These are phyloP conservation scores for Phyllosticta paracitricarpa DNA, from an alignment of 2,329 filamentous ascomycete genomes.

Conservation along the genomic window DNA sequence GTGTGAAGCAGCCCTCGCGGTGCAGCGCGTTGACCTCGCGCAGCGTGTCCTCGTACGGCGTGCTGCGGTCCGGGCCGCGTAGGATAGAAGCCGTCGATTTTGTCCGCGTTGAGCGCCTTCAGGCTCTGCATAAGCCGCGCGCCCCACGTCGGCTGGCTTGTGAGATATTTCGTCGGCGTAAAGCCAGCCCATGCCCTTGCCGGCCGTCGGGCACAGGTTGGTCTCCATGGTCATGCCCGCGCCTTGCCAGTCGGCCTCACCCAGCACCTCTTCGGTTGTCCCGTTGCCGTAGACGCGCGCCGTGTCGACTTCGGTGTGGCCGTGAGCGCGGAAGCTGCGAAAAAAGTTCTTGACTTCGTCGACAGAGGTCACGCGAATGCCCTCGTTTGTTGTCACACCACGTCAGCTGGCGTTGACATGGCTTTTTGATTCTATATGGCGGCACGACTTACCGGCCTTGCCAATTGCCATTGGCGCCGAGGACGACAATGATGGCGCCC, in stretches of 20 bases:
- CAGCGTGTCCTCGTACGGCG: slow-evolving; percentile 37
- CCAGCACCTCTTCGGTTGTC: slow-evolving; percentile 34
- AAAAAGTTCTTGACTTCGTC: slow-evolving; percentile 18
- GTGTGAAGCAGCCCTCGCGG: slow-evolving; percentile 35
- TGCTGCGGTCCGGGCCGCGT: slow-evolving; percentile 39
- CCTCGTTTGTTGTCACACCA: slow-evolving; percentile 12
- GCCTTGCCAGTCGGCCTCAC: slow-evolving; percentile 25
- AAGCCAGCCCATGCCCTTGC: slow-evolving; percentile 13
- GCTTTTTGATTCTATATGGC: no score
- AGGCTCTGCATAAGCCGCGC: slow-evolving; percentile 27
- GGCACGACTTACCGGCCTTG: slow-evolving; percentile 17
- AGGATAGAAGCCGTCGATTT: slow-evolving; percentile 42
- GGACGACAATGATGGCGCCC: slow-evolving; percentile 18
- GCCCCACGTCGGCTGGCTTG: slow-evolving; percentile 21
- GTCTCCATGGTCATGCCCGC: slow-evolving; percentile 35
- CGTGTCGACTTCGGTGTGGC: slow-evolving; percentile 28
- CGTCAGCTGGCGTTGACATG: not conserved
- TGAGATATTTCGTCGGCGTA: slow-evolving; percentile 5
- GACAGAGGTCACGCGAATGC: slow-evolving; percentile 15
- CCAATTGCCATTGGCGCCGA: slow-evolving; percentile 32
- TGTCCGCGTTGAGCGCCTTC: slow-evolving; percentile 28
- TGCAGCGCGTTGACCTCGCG: slow-evolving; percentile 37
- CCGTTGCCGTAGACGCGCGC: slow-evolving; percentile 31
- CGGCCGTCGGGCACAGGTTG: slow-evolving; percentile 30
- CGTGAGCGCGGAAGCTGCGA: slow-evolving; percentile 19